These are phyloP conservation scores for Mytilinidion resinicola DNA, from an alignment of 495 filamentous ascomycete species.

Conservation along the genomic window DNA sequence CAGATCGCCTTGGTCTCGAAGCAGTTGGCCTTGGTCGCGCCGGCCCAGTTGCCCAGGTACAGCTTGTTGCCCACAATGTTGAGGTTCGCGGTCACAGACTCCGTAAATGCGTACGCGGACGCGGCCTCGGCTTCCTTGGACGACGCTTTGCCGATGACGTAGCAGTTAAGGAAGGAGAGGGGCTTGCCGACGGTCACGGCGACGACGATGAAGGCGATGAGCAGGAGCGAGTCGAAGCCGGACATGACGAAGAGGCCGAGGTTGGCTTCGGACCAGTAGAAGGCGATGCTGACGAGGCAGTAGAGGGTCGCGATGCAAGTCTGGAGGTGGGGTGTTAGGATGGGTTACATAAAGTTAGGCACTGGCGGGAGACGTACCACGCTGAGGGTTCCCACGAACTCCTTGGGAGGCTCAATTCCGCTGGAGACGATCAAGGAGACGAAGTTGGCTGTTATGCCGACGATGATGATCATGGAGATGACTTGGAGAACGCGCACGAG, in stretches of 20 bases:
- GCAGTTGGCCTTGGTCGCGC: conserved; percentile 64
- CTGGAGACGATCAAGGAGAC: conserved; percentile 65
- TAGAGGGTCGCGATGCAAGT: conserved; percentile 72
- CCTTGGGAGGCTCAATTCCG: conserved; percentile 56
- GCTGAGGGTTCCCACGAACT: conserved; percentile 70
- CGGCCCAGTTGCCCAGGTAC: conserved; percentile 55
- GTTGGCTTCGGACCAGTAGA: conserved; percentile 64
- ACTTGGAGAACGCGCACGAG: conserved; percentile 64
- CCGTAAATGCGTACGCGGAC: conserved; percentile 37
- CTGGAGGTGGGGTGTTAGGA: conserved; percentile 39
- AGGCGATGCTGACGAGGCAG: conserved; percentile 63
- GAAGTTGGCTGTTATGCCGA: conserved; percentile 79
- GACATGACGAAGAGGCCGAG: conserved; percentile 64
- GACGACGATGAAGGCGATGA: conserved; percentile 66
- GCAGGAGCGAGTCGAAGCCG: conserved; percentile 57
- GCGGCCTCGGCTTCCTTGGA: conserved; percentile 26
- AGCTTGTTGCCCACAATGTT: conserved; percentile 39
- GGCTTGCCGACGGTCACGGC: conserved; percentile 72
- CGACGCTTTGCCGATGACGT: conserved; percentile 30
- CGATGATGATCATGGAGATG: conserved; percentile 65
- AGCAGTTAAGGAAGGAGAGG: conserved; percentile 70
- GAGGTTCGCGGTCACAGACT: conserved; percentile 36
- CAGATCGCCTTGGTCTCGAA: conserved; percentile 82
- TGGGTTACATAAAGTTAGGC: not conserved
- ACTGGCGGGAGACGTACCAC: conserved; percentile 54